Evolutionary conservation across 1,284 basidiomycete genomes (phyloP), one percentile per base, ranked within the genome.

Genomic region (Afroboletus lepidellus): DNA sequence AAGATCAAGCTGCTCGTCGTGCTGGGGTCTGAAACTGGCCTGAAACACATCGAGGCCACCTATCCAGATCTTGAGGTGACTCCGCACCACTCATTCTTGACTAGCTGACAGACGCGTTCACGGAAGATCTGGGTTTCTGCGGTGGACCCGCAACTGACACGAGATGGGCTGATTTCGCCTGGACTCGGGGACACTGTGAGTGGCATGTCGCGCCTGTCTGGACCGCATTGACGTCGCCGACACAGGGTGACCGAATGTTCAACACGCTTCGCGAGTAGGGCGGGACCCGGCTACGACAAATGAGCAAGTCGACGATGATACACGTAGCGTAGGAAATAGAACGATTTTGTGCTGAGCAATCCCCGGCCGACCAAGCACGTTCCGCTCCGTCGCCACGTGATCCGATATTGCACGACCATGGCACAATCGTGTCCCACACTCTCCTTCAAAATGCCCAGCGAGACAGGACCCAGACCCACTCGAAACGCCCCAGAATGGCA

Each of bases 151-250:
- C 67, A 77, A 3, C 69, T 96, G 58, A 94, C 90, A 1, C 51
- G 60, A 0, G 77, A 88, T 37, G 94, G 93, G 8, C 76, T 92
- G 56, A 89, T 96, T 56, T 80, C 75, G 16, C 93, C 94, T 9
- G 94, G 93, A n/a, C 75, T 95, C 39, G 94, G 93, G 5, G 92
- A 95, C 67, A 84, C 90, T 36, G 91, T 90, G 62, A 68, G 85
- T 73, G n/a, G 38, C 21, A 25, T 5, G 23, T 7, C 52, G 20
- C 12, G 24, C n/a, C 47, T 27, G 23, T 42, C 5, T 5, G 32
- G 37, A 12, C 18, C 5, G 24, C 8, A 41, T 29, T 47, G 45
- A 57, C 15, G 24, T 30, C 20, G 29, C 46, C n/a, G 24, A 34
- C 54, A 30, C 57, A 86, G 84, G 84, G 85, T 8, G 84, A 87